Evolutionary conservation across 495 filamentous ascomycete genomes (phyloP).

Genomic region (Platismatia glauca): DNA sequence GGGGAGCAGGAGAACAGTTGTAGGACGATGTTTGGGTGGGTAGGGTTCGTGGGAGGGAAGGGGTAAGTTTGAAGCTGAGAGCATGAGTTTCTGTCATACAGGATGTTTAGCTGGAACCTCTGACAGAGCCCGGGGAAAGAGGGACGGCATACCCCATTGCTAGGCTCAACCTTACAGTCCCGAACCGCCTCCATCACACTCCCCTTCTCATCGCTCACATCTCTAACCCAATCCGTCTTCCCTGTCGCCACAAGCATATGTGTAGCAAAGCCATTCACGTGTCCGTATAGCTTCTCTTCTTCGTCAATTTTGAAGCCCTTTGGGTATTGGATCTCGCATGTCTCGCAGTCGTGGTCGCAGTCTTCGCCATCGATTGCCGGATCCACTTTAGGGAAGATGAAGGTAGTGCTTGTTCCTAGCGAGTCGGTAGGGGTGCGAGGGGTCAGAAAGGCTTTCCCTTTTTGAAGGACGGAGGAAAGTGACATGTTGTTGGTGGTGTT

Average conservation of each 20-base stretch:
- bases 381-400: conserved; percentile 45
- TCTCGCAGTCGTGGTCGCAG: conserved; percentile 82
- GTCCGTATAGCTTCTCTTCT: conserved; percentile 71
- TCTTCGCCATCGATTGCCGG: conserved; percentile 76
- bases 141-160: conserved; percentile 58
- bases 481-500: conserved; percentile 11
- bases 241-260: conserved; percentile 90
- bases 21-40: conserved; percentile 55
- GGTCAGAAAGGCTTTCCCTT: conserved; percentile 19
- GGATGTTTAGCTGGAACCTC: neutral
- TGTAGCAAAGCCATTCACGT: conserved; percentile 80
- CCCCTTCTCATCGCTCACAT: conserved; percentile 83
- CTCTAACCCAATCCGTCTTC: conserved; percentile 87
- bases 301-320: conserved; percentile 67
- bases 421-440: conserved; percentile 19
- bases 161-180: conserved; percentile 49
- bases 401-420: conserved; percentile 24
- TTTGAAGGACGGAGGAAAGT: conserved; percentile 17
- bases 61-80: conserved; percentile 90
- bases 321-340: conserved; percentile 69
- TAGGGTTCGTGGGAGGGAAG: conserved; percentile 52
- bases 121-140: neutral
- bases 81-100: conserved; percentile 60
- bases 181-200: conserved; percentile 92
- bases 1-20: conserved; percentile 78